Conservation (phyloP, 2,329 filamentous ascomycete genomes). For the Pseudocercospora macadamiae region DNA sequence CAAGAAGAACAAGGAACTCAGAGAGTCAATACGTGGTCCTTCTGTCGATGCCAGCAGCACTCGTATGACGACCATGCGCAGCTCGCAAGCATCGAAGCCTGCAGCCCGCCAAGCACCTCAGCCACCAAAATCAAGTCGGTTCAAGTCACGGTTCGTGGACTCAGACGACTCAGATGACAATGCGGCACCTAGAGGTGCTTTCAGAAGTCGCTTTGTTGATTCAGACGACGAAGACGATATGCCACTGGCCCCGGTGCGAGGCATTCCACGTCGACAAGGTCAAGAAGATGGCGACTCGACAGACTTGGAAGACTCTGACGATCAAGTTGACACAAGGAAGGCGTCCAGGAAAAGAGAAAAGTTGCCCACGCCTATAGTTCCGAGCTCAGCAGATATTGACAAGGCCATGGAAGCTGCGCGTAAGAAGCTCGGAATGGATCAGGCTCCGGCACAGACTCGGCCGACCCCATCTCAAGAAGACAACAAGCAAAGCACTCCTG, state of each 20-base stretch:
- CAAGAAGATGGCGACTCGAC: constrained; percentile 61
- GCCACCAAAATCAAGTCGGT: constrained; percentile 24
- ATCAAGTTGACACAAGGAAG: constrained; percentile 36
- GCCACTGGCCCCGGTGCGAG: constrained; percentile 58
- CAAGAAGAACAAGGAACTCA: constrained; percentile 31
- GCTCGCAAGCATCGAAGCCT: constrained; percentile 13
- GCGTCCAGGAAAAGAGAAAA: constrained; percentile 49
- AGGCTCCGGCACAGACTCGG: constrained; percentile 8
- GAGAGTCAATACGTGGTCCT: constrained; percentile 32
- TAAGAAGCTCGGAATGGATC: constrained; percentile 35
- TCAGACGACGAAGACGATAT: constrained; percentile 57
- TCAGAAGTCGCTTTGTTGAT: constrained; percentile 53
- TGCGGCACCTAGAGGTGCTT: constrained; percentile 31
- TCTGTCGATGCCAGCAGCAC: constrained; percentile 27
- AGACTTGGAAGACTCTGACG: constrained; percentile 52
- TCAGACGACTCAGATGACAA: constrained; percentile 61
- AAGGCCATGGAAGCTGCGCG: constrained; percentile 41
- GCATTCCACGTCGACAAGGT: constrained; percentile 60
- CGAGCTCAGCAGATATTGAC: constrained; percentile 41
- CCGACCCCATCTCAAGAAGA: constrained; percentile 18
- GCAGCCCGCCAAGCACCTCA: constrained; percentile 15
- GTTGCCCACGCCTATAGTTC: constrained; percentile 35
- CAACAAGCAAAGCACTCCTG: constrained; percentile 37
- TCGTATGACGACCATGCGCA: constrained; percentile 28
- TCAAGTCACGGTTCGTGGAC: constrained; percentile 66